Evolutionary conservation across 2,329 filamentous ascomycete species (phyloP), one percentile per base, ranked within the genome.

Genomic region (Exophiala sp.): DNA sequence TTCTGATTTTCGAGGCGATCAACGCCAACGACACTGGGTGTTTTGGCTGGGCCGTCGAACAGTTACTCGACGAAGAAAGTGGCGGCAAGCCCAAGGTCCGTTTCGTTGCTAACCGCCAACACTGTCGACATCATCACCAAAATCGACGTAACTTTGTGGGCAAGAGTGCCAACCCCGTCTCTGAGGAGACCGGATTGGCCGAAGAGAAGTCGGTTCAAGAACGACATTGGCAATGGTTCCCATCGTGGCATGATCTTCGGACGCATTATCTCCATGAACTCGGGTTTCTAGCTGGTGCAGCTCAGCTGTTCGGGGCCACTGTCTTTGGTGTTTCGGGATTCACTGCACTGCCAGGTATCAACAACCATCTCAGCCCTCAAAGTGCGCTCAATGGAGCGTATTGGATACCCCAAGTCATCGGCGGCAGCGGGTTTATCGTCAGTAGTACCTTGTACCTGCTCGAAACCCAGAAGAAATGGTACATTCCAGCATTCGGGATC

Each of bases 21-120:
- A 86, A 86, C 62, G 79, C 81, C 60, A 80, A 84, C 58, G 70
- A 76, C 10, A 68, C 75, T 0, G 79, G 77, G 10, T 86, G 82
- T 63, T 86, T 86, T 62, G 82, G 83, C 2, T 86, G 81, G 81
- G 82, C 82, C 0, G 58, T 86, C 1, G 77, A 83, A 56, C 70
- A 71, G 18, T 71, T 70, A 0, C 34, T 77, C 1, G 68, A 68
- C 34, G 63, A 63, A 41, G 60, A 60, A 11, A 53, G 56, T 13
- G 34, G 27, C 2, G 35, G 40, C 9, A 37, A 16, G 22, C 34
- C 43, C 8, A 46, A 40, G 30, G 24, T 48, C 21, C 51, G 45
- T 9, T 13, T 57, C 24, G 34, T 27, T 14, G 44, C 54, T 3
- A 57, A 38, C 39, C 37, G 22, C 14, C 34, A 40, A 22, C 47